Percentiles rank a stretch among this genome's conserved stretches.
Evolutionary conservation across 73 alveolate species (phyloP).

Genomic region (Tetrahymena elliotti): DNA sequence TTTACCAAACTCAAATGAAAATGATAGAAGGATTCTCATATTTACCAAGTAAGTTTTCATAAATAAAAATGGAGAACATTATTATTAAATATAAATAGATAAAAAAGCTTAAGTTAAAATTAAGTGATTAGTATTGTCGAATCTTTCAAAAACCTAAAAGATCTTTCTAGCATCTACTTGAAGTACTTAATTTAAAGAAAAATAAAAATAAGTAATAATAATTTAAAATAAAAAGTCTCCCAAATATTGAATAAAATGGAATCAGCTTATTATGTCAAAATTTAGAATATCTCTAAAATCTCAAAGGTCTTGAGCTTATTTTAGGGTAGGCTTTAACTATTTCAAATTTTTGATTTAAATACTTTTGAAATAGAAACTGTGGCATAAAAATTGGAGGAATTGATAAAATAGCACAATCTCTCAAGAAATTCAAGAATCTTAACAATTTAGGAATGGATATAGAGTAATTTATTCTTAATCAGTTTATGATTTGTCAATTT

Average conservation of each 20-base stretch:
- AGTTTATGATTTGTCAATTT: neutral
- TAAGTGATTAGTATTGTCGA: neutral
- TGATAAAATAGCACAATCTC: neutral
- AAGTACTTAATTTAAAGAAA: neutral
- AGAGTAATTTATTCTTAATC: neutral
- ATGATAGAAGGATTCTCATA: neutral
- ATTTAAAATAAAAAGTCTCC: neutral
- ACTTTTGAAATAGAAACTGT: neutral
- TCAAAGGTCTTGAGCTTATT: neutral
- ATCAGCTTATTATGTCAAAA: neutral
- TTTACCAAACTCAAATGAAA: neutral
- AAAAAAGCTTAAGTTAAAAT: neutral
- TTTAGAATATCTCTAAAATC: neutral
- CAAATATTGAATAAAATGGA: neutral
- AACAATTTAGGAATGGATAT: neutral
- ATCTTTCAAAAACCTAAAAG: neutral
- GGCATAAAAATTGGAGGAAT: neutral
- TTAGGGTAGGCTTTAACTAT: neutral
- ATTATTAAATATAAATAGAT: neutral
- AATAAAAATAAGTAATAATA: neutral
- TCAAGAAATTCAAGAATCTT: neutral
- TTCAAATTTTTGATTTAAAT: neutral
- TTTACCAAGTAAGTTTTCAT: neutral
- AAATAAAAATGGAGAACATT: no score
- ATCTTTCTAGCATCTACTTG: neutral